Conservation (phyloP, 1,284 basidiomycete genomes). For the Vanrija sp. region DNA sequence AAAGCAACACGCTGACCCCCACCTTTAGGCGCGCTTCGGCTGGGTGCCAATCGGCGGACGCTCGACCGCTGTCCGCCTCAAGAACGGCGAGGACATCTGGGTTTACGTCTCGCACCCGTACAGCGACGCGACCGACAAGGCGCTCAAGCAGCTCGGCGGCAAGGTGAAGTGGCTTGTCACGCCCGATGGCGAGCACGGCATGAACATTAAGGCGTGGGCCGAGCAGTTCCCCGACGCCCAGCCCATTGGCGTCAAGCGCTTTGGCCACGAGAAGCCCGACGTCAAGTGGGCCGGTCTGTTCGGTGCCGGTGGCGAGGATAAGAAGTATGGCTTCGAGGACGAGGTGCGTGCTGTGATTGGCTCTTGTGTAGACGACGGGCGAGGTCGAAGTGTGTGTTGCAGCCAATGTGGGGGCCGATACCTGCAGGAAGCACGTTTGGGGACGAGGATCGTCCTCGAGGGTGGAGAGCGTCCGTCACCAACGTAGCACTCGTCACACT, state of each 20-base stretch:
- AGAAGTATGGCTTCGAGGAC: constrained; percentile 72
- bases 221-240: constrained; percentile 73
- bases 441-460: too few species aligned
- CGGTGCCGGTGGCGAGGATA: constrained; percentile 41
- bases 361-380: background rate
- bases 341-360: constrained; percentile 57
- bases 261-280: constrained; percentile 48
- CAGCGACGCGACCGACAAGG: constrained; percentile 65
- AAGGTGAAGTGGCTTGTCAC: constrained; percentile 63
- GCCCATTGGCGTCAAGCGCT: constrained; percentile 50
- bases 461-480: too few species aligned
- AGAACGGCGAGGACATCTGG: constrained; percentile 66
- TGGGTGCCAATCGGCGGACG: constrained; percentile 71
- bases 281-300: constrained; percentile 50
- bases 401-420: background rate
- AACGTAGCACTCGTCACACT: too few species aligned
- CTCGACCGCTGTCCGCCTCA: constrained; percentile 74
- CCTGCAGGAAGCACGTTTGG: too few species aligned
- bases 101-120: constrained; percentile 80
- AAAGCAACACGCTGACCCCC: background rate
- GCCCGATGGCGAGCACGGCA: constrained; percentile 52
- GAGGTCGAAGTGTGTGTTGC: background rate
- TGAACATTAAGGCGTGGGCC: constrained; percentile 48
- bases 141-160: constrained; percentile 65
- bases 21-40: constrained; percentile 55